Evolutionary conservation across 305 asterid species (phyloP).

Genomic region (Solanum hybrid): DNA sequence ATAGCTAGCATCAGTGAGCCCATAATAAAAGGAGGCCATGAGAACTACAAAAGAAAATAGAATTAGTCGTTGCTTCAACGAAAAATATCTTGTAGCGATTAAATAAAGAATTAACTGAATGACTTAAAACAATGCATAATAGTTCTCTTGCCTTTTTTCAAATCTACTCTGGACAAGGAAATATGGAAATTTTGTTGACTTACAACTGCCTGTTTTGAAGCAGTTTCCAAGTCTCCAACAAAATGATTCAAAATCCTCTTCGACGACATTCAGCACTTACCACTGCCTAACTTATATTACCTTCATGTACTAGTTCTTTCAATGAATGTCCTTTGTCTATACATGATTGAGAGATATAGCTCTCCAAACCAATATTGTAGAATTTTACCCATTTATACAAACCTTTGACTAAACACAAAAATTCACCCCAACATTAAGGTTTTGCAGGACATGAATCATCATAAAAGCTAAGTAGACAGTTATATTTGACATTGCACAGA

Average conservation of each 20-base stretch:
- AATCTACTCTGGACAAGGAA: not conserved
- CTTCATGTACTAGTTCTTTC: not conserved
- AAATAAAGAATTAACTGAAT: not conserved
- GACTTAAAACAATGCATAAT: not conserved
- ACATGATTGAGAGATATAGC: not conserved
- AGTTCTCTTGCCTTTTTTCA: not conserved
- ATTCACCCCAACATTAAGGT: not conserved
- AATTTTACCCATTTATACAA: not conserved
- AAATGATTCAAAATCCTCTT: not conserved
- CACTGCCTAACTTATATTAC: not conserved
- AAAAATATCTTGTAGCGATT: not conserved
- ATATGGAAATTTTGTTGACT: not conserved
- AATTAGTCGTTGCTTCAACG: slow-evolving; percentile 8
- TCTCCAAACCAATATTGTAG: not conserved
- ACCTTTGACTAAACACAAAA: not conserved
- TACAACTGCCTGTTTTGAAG: not conserved
- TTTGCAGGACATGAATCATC: not conserved
- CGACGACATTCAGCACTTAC: not conserved
- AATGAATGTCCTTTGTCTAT: not conserved
- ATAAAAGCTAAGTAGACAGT: not conserved
- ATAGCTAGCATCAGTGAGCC: slow-evolving; percentile 70
- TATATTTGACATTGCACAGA: not conserved
- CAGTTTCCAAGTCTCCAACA: not conserved
- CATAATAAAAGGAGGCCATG: slow-evolving; percentile 91
- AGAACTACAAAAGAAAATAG: slow-evolving; percentile 41